phyloP scores from a whole-genome alignment of 148 eudicot genomes.

The Rhododendron griersonianum region DNA sequence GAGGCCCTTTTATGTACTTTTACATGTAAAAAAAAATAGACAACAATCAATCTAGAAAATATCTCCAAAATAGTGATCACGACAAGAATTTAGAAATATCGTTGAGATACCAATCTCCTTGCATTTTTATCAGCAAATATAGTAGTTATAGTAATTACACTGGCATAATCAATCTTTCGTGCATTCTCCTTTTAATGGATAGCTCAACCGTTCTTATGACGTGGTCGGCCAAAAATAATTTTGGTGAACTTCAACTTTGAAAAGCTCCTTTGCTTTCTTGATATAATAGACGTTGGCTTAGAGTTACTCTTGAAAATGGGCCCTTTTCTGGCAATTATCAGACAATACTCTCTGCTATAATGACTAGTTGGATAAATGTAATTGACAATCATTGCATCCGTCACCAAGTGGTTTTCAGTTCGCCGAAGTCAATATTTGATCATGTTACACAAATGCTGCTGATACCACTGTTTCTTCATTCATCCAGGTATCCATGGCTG shows the following conservation, averaged over 20 bases:
- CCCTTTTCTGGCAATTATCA: neutral
- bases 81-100: too few species aligned
- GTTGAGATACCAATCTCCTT: too few species aligned
- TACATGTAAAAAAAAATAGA: too few species aligned
- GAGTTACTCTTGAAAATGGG: neutral
- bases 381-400: neutral
- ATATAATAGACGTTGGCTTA: neutral
- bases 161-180: too few species aligned
- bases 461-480: neutral
- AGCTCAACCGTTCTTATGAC: neutral
- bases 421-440: neutral
- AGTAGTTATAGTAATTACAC: too few species aligned
- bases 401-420: neutral
- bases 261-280: too few species aligned
- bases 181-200: neutral
- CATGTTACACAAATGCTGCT: neutral
- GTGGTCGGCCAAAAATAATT: neutral
- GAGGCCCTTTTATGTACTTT: neutral
- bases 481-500: slow-evolving; percentile 36
- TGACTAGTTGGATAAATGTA: neutral
- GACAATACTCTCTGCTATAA: neutral
- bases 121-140: too few species aligned
- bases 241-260: neutral
- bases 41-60: too few species aligned
- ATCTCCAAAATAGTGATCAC: too few species aligned